Percentiles rank a stretch among this genome's conserved stretches.
Conservation (phyloP, 192 early-diverging fungal genomes). For the Ambispora gerdemannii region DNA sequence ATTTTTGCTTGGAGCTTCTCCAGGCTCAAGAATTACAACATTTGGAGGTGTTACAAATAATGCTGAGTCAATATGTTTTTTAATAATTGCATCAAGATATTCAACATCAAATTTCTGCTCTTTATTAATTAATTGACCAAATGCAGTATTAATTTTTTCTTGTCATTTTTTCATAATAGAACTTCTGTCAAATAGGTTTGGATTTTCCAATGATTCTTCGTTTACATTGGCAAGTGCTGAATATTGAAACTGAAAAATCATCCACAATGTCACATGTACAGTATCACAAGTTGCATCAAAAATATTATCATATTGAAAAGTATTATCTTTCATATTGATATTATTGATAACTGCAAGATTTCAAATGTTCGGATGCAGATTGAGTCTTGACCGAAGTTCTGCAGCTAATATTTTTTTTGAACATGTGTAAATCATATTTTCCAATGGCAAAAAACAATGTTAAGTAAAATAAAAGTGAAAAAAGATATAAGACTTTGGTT, state of each 20-base stretch:
- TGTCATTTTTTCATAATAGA: no score
- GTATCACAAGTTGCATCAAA: conserved; percentile 5
- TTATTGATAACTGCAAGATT: conserved; percentile 10
- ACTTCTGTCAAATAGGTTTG: no score
- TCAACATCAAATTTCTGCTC: no score
- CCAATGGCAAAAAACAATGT: neutral
- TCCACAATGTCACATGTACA: neutral
- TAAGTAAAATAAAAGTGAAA: neutral
- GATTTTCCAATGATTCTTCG: no score
- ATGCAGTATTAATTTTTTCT: no score
- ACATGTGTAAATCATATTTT: neutral
- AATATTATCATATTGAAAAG: conserved; percentile 6
- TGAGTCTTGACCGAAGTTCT: neutral
- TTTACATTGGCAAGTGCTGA: no score
- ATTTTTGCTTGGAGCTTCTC: neutral
- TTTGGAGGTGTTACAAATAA: no score
- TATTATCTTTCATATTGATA: conserved; percentile 13
- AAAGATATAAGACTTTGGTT: no score
- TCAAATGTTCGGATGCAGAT: neutral
- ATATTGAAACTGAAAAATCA: conserved; percentile 3
- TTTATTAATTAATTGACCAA: no score
- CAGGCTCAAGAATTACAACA: conserved; percentile 21
- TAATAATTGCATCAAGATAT: no score
- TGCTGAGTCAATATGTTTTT: no score
- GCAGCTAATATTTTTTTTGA: neutral